Evolutionary conservation across 495 filamentous ascomycete genomes (phyloP), one percentile per base, ranked within the genome.

Genomic region (Lasiosphaeriaceae sp.): DNA sequence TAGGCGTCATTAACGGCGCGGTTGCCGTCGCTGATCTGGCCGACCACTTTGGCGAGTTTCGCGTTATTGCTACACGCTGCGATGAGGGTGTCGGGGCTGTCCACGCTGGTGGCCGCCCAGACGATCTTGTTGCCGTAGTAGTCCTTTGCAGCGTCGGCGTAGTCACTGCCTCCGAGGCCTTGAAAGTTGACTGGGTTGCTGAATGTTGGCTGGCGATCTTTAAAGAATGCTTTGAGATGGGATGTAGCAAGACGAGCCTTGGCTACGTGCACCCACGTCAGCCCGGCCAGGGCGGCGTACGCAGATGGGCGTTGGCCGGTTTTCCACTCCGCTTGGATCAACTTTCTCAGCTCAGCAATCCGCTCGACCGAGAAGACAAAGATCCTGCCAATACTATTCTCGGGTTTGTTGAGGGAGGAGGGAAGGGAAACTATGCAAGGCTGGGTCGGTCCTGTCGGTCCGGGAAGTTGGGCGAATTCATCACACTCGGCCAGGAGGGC

Each of bases 401-500:
- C 19, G 14, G 34, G 1, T 8, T 37, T 37, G 17, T 51, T 39
- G 5, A 66, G 62, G 21, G 31, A 50, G 29, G 57, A 63, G n/a
- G 54, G 48, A 21, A 68, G 52, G 11, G 48, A 55, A 19, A 63
- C 60, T 43, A 58, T 58, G 23, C 24, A 24, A 11, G 53, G 53
- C 53, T 55, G 53, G 2, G 69, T 70, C 16, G 70, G 70, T 20
- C 69, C 69, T 41, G 59, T 69, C 11, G 63, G 60, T 24, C 69
- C 67, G 9, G 57, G 23, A 31, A 68, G 57, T n/a, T 67, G 58
- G 47, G 57, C 52, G 35, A 66, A 73, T 56, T 73, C 70, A 22
- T 16, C 2, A 23, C 53, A 55, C 4, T 19, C 11, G 3, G 24
- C 16, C 8, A 55, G 44, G 23, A 55, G 17, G 0, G 49, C 53